Conservation (phyloP, 1,284 basidiomycete species). For the Inonotus hispidus region DNA sequence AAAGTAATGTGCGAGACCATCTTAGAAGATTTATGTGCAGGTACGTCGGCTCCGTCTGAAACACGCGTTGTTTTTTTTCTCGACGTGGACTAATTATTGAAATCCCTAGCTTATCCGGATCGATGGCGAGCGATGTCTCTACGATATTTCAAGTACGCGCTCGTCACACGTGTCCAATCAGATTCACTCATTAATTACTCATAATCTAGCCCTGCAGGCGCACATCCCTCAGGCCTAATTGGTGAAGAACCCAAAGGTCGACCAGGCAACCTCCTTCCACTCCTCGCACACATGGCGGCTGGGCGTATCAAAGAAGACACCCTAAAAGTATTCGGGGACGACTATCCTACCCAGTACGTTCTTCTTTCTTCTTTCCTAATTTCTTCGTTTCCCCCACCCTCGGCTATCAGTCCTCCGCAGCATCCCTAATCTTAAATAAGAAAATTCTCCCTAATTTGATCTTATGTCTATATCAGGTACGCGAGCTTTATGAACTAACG, state of each 20-base stretch:
- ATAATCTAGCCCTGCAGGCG: constrained; percentile 81
- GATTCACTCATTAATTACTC: constrained; percentile 17
- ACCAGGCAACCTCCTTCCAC: constrained; percentile 91
- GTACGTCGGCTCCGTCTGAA: constrained; percentile 35
- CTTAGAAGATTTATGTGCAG: constrained; percentile 84
- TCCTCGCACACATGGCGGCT: constrained; percentile 93
- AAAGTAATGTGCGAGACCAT: constrained; percentile 94
- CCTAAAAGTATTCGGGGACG: constrained; percentile 94
- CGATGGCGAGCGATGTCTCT: constrained; percentile 80
- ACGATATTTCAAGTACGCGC: constrained; percentile 92
- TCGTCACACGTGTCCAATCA: neutral
- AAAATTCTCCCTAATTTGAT: neutral
- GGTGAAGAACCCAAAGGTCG: constrained; percentile 96
- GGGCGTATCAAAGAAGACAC: constrained; percentile 80
- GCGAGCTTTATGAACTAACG: neutral
- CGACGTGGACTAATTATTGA: constrained; percentile 13
- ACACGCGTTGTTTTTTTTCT: neutral
- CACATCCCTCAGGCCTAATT: constrained; percentile 92
- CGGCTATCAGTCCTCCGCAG: too few species aligned
- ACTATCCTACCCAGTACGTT: constrained; percentile 89
- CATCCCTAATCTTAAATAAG: too few species aligned
- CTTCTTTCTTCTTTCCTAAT: neutral
- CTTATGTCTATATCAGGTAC: constrained; percentile 11
- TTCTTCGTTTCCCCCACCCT: neutral
- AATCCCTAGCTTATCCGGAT: constrained; percentile 53